Base-by-base conservation (phyloP, 2,329 filamentous ascomycete genomes). In the Cercospora zeina region DNA sequence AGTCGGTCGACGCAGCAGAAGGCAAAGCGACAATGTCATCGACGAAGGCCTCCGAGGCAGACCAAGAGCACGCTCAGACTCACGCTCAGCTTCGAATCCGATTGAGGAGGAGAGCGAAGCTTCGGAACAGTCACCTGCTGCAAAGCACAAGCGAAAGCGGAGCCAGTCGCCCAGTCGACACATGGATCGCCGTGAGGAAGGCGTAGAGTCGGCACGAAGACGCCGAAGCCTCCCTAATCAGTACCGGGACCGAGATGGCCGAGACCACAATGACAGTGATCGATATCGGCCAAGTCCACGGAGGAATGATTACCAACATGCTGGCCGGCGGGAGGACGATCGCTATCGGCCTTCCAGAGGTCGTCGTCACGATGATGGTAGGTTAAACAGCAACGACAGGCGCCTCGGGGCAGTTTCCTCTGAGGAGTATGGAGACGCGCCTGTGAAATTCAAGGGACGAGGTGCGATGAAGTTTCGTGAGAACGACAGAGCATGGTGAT, bases 361-460 rank as follows among this genome's bases (percentile, higher is more conserved):
- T 11, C 64, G 68, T 27, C 61, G 68, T 39, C 57, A 65, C 13
- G 63, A 68, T 49, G 62, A 65, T n/a, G 78, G 78, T 19, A 78
- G 80, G 13, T 77, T 81, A 14, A 66, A 62, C 49, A 64, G 56
- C 33, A 31, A 59, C 21, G 65, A 65, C 16, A 64, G 65, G 2
- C 62, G 68, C 39, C 62, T 68, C 10, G 68, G 66, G 13, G 65
- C 66, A 16, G 69, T 59, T 19, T 59, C 59, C 30, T 63, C 58
- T 10, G 67, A 65, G 19, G 66, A 68, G 42, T 70, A 71, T 14
- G 63, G 70, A n/a, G 74, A 71, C 13, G 67, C 70, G 47, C 70
- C 71, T 3, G 72, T 77, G 30, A 75, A 76, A 63, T 77, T 76
- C 68, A 77, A 77, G 61, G 76, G 76, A n/a, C 61, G 76, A 47